Evolutionary conservation across 2,329 filamentous ascomycete species (phyloP).

Genomic region (Nothophaeocryptopus gaeumannii): DNA sequence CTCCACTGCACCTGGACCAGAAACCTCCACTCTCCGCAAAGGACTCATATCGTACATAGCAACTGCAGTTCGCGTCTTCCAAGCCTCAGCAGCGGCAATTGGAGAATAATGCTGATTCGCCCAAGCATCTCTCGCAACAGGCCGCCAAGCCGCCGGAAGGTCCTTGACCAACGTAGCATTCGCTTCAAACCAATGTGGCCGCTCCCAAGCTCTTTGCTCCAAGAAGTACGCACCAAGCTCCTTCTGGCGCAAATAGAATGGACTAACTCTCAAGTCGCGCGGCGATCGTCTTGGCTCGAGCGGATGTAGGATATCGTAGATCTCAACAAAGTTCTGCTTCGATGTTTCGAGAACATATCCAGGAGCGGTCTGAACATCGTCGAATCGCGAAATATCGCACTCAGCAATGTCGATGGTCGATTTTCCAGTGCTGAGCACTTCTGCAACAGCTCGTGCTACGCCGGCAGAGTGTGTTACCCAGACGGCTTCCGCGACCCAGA

Average conservation of each 20-base stretch:
- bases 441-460: conserved; percentile 59
- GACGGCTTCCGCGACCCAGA: conserved; percentile 63
- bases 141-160: conserved; percentile 55
- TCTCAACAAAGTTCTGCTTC: conserved; percentile 60
- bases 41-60: conserved; percentile 64
- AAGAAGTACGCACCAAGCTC: conserved; percentile 60
- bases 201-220: conserved; percentile 60
- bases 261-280: conserved; percentile 57
- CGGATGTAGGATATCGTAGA: conserved; percentile 64
- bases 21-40: conserved; percentile 56
- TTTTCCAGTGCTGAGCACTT: conserved; percentile 56
- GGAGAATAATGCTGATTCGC: conserved; percentile 57
- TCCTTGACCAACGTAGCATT: conserved; percentile 53
- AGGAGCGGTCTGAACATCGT: conserved; percentile 57
- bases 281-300: conserved; percentile 57
- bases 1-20: conserved; percentile 56
- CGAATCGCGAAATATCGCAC: conserved; percentile 60
- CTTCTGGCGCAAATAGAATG: conserved; percentile 55
- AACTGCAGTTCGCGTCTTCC: conserved; percentile 62
- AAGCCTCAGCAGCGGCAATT: conserved; percentile 59
- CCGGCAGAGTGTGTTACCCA: conserved; percentile 67
- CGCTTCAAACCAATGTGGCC: conserved; percentile 60
- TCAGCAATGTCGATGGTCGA: conserved; percentile 58
- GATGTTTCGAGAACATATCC: conserved; percentile 59
- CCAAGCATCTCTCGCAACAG: conserved; percentile 58